Conservation (phyloP, 495 filamentous ascomycete genomes). For the Hypoxylon lenormandii region DNA sequence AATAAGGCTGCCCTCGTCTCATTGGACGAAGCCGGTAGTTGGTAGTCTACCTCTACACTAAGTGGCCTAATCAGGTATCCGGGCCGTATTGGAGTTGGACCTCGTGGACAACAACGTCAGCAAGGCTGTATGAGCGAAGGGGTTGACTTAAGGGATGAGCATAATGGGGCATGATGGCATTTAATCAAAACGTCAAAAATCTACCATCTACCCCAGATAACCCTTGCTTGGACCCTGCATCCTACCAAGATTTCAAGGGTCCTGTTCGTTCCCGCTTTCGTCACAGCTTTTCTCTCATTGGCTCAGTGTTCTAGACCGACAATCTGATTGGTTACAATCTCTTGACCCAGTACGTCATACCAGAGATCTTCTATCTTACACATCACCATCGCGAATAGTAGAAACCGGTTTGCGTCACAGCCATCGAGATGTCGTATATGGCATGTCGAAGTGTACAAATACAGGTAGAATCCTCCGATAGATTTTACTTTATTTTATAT, state of each 20-base stretch:
- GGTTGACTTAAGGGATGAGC: neutral
- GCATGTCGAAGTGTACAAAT: slow-evolving; percentile 30
- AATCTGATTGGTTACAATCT: slow-evolving; percentile 27
- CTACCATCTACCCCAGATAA: neutral
- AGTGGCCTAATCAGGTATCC: slow-evolving; percentile 14
- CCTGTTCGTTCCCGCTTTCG: slow-evolving; percentile 23
- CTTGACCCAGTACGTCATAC: slow-evolving; percentile 35
- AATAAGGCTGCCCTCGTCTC: neutral
- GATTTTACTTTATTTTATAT: neutral
- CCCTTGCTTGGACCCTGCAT: slow-evolving; percentile 35
- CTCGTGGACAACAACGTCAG: slow-evolving; percentile 1
- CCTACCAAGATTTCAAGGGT: slow-evolving; percentile 28
- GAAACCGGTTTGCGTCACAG: slow-evolving; percentile 41
- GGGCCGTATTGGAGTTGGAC: neutral
- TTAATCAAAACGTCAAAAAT: slow-evolving; percentile 13
- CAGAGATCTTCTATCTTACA: slow-evolving; percentile 34
- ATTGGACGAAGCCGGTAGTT: neutral
- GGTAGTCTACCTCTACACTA: neutral
- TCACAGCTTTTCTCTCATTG: slow-evolving; percentile 30
- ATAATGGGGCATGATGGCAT: slow-evolving; percentile 35
- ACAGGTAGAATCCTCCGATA: slow-evolving; percentile 5
- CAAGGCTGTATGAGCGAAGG: slow-evolving; percentile 5
- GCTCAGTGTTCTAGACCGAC: neutral
- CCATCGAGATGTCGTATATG: slow-evolving; percentile 33
- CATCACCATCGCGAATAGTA: slow-evolving; percentile 19